Evolutionary conservation across 768 basidiomycete genomes (phyloP).

Genomic region (Tulasnella calospora): DNA sequence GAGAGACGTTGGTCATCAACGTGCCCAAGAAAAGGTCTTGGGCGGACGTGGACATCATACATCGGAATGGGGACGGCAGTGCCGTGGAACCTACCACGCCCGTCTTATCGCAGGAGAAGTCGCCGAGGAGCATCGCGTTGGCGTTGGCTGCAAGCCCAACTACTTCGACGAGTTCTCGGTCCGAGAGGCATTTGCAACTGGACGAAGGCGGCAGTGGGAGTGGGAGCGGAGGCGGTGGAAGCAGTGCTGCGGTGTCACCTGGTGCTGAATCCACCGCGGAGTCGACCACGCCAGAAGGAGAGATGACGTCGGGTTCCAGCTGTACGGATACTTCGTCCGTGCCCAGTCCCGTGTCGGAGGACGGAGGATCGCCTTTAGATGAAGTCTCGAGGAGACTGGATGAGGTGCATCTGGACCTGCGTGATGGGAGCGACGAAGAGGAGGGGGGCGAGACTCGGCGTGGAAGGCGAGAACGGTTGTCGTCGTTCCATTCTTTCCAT

Average conservation of each 20-base stretch:
- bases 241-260: not conserved
- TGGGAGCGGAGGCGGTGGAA: not conserved
- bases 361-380: not conserved
- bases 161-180: not conserved
- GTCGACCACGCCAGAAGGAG: not conserved
- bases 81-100: not conserved
- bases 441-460: not conserved
- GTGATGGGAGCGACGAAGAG: not conserved
- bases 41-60: not conserved
- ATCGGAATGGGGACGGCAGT: not conserved
- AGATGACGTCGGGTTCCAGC: not conserved
- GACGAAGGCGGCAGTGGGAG: not conserved
- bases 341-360: not conserved
- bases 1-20: constrained; percentile 6
- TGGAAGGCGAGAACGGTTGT: too few relatives aligned
- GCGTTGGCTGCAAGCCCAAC: not conserved
- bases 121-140: constrained; percentile 15
- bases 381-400: not conserved
- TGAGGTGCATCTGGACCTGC: not conserved
- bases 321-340: not conserved
- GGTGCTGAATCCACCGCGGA: not conserved
- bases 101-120: not conserved
- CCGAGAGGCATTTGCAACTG: not conserved
- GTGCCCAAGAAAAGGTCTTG: constrained; percentile 10
- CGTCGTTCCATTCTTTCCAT: not conserved